phyloP scores from a whole-genome alignment of 2,329 filamentous ascomycete species.

The Hymenoscyphus fructigenus region DNA sequence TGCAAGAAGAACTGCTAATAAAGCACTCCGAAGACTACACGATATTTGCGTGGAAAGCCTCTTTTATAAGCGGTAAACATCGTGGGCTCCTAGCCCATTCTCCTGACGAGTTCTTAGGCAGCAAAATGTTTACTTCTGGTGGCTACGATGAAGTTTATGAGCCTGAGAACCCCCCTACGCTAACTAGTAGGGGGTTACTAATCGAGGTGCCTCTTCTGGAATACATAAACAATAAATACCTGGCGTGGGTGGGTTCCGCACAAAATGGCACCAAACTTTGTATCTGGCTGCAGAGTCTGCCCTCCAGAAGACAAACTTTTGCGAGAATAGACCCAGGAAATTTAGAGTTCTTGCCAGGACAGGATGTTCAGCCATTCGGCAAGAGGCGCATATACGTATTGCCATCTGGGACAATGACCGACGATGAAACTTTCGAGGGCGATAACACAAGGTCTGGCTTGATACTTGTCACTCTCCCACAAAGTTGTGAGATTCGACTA shows the following conservation, averaged over 20 bases:
- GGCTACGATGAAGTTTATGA: background rate
- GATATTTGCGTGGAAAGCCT: slow-evolving; percentile 14
- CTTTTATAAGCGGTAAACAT: background rate
- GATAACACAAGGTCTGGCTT: background rate
- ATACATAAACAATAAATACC: background rate
- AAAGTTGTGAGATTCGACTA: background rate
- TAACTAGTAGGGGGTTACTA: background rate
- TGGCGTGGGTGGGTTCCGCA: background rate
- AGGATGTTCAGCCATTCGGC: background rate
- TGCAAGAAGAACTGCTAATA: background rate
- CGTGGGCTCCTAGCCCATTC: background rate
- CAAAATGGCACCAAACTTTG: background rate
- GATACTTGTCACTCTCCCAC: background rate
- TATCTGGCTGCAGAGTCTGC: background rate
- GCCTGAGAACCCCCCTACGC: background rate
- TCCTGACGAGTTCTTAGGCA: background rate
- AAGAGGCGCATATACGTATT: background rate
- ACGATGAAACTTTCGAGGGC: background rate
- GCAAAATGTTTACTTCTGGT: background rate
- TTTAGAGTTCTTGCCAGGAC: background rate
- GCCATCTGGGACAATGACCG: background rate
- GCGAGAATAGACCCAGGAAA: background rate
- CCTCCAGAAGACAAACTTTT: background rate
- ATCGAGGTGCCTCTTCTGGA: background rate
- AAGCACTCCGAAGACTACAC: slow-evolving; percentile 10